These are phyloP conservation scores for Phytopythium helicoides DNA, from an alignment of 352 stramenopile species.

Conservation along the genomic window DNA sequence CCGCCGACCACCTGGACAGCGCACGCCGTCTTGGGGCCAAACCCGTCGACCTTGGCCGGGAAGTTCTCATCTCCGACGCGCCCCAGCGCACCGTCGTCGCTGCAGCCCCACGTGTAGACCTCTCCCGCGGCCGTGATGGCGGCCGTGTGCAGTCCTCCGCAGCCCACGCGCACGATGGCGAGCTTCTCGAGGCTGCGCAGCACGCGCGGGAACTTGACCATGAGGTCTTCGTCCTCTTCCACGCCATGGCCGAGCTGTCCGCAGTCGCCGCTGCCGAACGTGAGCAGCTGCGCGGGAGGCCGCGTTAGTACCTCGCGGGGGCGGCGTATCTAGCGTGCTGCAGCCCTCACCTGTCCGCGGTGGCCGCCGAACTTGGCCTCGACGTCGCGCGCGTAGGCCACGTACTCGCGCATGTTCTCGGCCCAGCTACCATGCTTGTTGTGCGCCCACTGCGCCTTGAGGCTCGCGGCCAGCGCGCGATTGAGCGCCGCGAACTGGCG, in stretches of 20 bases:
- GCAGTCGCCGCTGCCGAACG: conserved; percentile 92
- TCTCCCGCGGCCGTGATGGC: conserved; percentile 82
- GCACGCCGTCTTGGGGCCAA: conserved; percentile 35
- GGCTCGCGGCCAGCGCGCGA: conserved; percentile 52
- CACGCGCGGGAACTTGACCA: conserved; percentile 66
- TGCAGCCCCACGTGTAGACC: conserved; percentile 96
- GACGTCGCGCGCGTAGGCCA: conserved; percentile 64
- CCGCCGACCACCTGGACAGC: conserved; percentile 86
- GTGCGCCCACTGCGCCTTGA: conserved; percentile 61
- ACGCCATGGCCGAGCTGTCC: conserved; percentile 91
- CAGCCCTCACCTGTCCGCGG: conserved; percentile 23
- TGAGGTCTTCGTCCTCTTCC: conserved; percentile 75
- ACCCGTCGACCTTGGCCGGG: conserved; percentile 54
- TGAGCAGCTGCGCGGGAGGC: conserved; percentile 26
- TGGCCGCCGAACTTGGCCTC: conserved; percentile 51
- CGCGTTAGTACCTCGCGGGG: neutral
- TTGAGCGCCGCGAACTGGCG: conserved; percentile 70
- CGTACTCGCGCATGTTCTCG: conserved; percentile 81
- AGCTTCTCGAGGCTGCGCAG: conserved; percentile 37
- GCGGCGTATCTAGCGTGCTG: no score
- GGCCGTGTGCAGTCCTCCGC: conserved; percentile 91
- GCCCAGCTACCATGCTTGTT: conserved; percentile 66
- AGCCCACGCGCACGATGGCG: conserved; percentile 69
- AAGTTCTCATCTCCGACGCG: conserved; percentile 77
- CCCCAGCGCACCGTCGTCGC: conserved; percentile 90